phyloP scores from a whole-genome alignment of 164 flowering plant species.

The Protea cynaroides region DNA sequence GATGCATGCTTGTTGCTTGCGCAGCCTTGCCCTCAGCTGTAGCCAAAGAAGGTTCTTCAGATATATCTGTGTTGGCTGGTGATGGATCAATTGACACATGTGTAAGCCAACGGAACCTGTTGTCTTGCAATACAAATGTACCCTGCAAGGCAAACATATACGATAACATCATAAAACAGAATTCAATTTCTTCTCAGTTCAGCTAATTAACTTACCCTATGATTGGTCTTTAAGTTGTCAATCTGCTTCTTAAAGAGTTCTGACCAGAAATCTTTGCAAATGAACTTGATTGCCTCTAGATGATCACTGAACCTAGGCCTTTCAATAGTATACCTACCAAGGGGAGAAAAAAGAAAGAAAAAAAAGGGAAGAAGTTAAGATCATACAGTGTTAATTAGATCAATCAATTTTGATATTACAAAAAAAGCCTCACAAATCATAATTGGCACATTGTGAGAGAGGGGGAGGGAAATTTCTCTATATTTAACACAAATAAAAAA shows the following conservation, averaged over 20 bases:
- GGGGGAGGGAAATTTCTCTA: too few species aligned
- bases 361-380: too few species aligned
- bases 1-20: slow-evolving; percentile 77
- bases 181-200: not conserved
- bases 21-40: slow-evolving; percentile 52
- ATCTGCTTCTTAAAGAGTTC: slow-evolving; percentile 95
- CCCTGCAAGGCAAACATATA: slow-evolving; percentile 44
- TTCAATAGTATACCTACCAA: slow-evolving; percentile 88
- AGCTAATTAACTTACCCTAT: slow-evolving; percentile 60
- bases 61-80: slow-evolving; percentile 24
- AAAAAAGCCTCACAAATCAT: not conserved
- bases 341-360: not conserved
- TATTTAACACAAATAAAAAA: too few species aligned
- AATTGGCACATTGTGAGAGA: not conserved
- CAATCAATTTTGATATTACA: not conserved
- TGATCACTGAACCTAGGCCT: slow-evolving; percentile 89
- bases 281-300: slow-evolving; percentile 93
- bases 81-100: slow-evolving; percentile 69
- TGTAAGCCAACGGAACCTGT: slow-evolving; percentile 81
- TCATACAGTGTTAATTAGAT: too few species aligned
- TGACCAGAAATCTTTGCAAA: slow-evolving; percentile 98
- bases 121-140: slow-evolving; percentile 96
- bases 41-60: slow-evolving; percentile 50
- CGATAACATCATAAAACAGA: not conserved
- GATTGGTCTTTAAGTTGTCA: slow-evolving; percentile 93